Percentiles rank a stretch among this genome's conserved stretches.
These are phyloP conservation scores for Euclidium syriacum DNA, from an alignment of 345 rosid species.

Conservation along the genomic window DNA sequence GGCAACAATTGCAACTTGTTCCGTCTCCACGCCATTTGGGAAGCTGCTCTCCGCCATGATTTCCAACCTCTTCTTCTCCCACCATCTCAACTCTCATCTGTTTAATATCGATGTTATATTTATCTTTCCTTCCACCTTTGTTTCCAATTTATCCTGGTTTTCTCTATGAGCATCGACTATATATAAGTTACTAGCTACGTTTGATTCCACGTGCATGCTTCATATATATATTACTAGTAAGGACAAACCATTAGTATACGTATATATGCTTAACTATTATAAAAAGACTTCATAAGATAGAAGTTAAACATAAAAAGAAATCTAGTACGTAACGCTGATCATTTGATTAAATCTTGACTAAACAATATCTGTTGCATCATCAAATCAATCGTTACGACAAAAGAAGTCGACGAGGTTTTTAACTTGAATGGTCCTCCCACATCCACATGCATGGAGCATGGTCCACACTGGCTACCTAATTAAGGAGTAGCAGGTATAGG, in stretches of 20 bases:
- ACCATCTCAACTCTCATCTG: not conserved
- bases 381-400: conserved; percentile 6
- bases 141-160: not conserved
- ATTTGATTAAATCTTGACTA: not conserved
- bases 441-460: no score
- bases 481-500: conserved; percentile 3
- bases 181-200: not conserved
- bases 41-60: conserved; percentile 43
- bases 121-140: not conserved
- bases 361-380: conserved; percentile 3
- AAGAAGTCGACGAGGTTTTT: conserved; percentile 16
- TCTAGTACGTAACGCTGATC: not conserved
- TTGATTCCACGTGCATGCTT: not conserved
- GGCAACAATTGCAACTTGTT: conserved; percentile 27
- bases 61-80: conserved; percentile 36
- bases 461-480: conserved; percentile 16
- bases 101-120: not conserved
- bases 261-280: not conserved
- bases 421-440: not conserved
- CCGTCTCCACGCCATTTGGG: conserved; percentile 34
- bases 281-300: no score
- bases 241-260: not conserved
- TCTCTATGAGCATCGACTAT: not conserved
- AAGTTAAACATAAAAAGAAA: no score
- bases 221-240: not conserved